Base-by-base conservation (phyloP, 1,284 basidiomycete species). In the Inonotus obliquus region DNA sequence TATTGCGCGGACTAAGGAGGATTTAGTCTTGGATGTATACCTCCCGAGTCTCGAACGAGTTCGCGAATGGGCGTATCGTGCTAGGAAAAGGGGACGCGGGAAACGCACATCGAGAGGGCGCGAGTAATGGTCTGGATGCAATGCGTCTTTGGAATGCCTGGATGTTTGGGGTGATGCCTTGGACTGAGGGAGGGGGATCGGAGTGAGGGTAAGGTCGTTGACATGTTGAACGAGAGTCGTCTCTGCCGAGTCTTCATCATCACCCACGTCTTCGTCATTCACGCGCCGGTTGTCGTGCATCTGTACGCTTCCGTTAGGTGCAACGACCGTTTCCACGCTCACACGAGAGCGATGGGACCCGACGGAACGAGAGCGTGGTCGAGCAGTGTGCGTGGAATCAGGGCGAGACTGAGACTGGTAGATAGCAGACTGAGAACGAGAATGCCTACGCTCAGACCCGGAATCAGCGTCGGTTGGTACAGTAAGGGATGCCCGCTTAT, bases 151-250 rank as follows among this genome's bases (percentile, higher is more conserved):
- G 4, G n/a, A 23, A 25, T 19, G 29, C 14, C 25, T 55, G 19
- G 57, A 59, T 11, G 45, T 6, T 25, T 32, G 37, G 10, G 56
- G 14, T 38, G 56, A 47, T 4, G 32, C 4, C 11, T 38, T 32
- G 21, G 35, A 49, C 7, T 3, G 35, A 9, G 57, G 37, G 37
- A n/a, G 45, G 37, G 25, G 35, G 29, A 59, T 13, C 2, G 55
- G 55, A 2, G 41, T 57, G 14, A 57, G 41, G 29, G 1, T 39
- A 11, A 37, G 9, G 25, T 57, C 55, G n/a, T 41, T 41, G 29
- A 45, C n/a, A 23, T 57, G 45, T 21, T 57, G 55, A 19, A 59
- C 57, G 13, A 59, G 27, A 19, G 57, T 59, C 7, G 57, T 59
- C 21, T 52, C 57, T 52, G 29, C 51, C 6, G 51, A 35, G 6